Evolutionary conservation across 257 asterid genomes (phyloP), one percentile per base, ranked within the genome.

Genomic region (Capsicum chinense): DNA sequence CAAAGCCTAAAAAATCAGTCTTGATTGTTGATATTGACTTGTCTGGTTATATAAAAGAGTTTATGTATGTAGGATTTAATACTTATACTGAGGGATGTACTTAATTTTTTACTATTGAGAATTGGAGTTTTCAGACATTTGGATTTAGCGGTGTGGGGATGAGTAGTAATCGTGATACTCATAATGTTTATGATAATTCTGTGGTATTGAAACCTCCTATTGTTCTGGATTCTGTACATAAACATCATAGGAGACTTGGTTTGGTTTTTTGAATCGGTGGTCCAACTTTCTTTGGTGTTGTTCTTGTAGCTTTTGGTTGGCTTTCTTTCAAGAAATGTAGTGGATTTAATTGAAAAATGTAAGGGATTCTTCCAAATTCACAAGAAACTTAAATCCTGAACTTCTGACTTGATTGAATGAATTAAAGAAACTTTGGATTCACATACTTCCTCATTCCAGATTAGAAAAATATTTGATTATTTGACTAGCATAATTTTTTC

Each of bases 41-140:
- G 13, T 93, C 97, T 44, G 91, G 84, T 50, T 85, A 90, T 63
- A 63, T 95, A 2, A 87, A 90, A 47, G 95, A 92, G 71, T 83
- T 87, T 6, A 93, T 97, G 99, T 97, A 87, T 70, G 89, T 91
- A n/a, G 98, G 99, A 0, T 97, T 97, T 81, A 92, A 98, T 4
- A 98, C 92, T 50, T 93, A 98, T 5, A 97, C 98, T 2, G 99
- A 97, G 57, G 99, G 98, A 9, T 93, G 98, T 86, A 97, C 99
- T 0, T 97, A 97, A 89, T 70, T 93, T 48, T 98, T 95, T 79
- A 83, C 21, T 33, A 83, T 97, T 17, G 92, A 92, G 91, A 95
- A 87, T 87, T 97, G 99, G 99, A 93, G 93, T 83, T 97, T 97
- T 37, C 86, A 83, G 19, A 93, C 97, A 0, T 56, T 42, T 2